phyloP scores from a whole-genome alignment of 345 rosid species.

The Crucihimalaya himalaica region DNA sequence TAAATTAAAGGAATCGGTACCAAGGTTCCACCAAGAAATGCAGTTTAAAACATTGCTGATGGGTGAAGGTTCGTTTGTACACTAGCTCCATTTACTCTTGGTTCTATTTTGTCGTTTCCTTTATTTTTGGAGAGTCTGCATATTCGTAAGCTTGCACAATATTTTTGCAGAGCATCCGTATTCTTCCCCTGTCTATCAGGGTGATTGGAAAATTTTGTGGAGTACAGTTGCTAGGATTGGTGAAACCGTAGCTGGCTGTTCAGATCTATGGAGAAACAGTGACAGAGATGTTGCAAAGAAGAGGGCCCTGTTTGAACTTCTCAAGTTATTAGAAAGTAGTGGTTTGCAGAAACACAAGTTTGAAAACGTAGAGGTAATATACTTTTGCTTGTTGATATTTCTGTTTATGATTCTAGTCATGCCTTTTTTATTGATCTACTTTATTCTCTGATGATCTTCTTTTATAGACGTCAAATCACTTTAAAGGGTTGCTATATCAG shows the following conservation, averaged over 20 bases:
- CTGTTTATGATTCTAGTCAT: slow-evolving; percentile 27
- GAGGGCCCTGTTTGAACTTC: slow-evolving; percentile 69
- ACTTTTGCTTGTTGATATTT: not conserved
- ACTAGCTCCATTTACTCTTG: slow-evolving; percentile 10
- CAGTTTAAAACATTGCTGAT: slow-evolving; percentile 41
- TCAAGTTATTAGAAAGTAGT: slow-evolving; percentile 67
- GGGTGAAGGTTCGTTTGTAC: slow-evolving; percentile 48
- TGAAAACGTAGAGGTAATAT: slow-evolving; percentile 61
- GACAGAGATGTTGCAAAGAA: slow-evolving; percentile 60
- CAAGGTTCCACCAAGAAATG: slow-evolving; percentile 41
- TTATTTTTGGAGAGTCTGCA: not conserved
- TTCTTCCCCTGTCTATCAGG: slow-evolving; percentile 43
- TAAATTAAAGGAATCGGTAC: slow-evolving; percentile 42
- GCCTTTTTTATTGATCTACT: slow-evolving; percentile 18
- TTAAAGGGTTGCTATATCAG: slow-evolving; percentile 63
- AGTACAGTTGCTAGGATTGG: slow-evolving; percentile 54
- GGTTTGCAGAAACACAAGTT: slow-evolving; percentile 82
- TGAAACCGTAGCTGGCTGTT: slow-evolving; percentile 50
- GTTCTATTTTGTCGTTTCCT: not conserved
- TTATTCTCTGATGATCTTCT: slow-evolving; percentile 27
- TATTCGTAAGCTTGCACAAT: slow-evolving; percentile 25
- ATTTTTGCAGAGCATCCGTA: slow-evolving; percentile 47
- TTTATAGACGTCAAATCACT: slow-evolving; percentile 57
- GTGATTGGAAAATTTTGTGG: slow-evolving; percentile 60
- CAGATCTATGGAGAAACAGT: slow-evolving; percentile 67